These are phyloP conservation scores for Taiozyma sp. DNA, from an alignment of 1,139 yeast genomes.

Conservation along the genomic window DNA sequence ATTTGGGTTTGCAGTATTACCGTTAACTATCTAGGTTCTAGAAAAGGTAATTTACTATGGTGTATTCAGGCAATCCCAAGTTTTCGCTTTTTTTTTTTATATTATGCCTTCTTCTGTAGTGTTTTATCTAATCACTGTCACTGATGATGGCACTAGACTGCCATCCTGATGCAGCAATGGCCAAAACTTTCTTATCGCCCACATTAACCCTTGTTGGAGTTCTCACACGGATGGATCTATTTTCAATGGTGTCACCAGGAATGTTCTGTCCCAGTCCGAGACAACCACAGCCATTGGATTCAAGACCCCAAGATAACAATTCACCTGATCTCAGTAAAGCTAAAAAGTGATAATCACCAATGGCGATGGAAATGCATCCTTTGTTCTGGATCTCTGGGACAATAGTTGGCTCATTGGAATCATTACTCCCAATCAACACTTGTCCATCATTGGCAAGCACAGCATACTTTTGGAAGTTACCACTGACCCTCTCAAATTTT, in stretches of 20 bases:
- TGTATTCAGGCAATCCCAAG: not conserved
- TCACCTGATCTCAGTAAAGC: constrained; percentile 60
- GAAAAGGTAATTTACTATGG: not conserved
- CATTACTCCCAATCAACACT: constrained; percentile 40
- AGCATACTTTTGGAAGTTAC: constrained; percentile 47
- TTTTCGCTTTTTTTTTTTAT: not conserved
- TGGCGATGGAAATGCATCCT: constrained; percentile 51
- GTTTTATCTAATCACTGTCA: not conserved
- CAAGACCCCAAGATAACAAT: constrained; percentile 68
- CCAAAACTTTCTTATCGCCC: constrained; percentile 38
- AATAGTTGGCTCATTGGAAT: constrained; percentile 18
- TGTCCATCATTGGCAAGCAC: constrained; percentile 49
- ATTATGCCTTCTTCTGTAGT: not conserved
- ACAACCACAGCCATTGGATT: constrained; percentile 61
- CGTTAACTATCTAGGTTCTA: constrained; percentile 12
- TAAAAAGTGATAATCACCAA: constrained; percentile 72
- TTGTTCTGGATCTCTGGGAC: constrained; percentile 39
- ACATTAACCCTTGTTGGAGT: constrained; percentile 40
- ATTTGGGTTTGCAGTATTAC: constrained; percentile 44
- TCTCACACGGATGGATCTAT: constrained; percentile 36
- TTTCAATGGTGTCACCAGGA: constrained; percentile 23
- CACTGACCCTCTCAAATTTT: constrained; percentile 42
- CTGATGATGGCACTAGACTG: constrained; percentile 59
- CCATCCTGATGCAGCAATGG: constrained; percentile 77
- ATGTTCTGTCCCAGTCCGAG: constrained; percentile 54